Base-by-base conservation (phyloP, 2,329 filamentous ascomycete species). In the Xylaria sp. region DNA sequence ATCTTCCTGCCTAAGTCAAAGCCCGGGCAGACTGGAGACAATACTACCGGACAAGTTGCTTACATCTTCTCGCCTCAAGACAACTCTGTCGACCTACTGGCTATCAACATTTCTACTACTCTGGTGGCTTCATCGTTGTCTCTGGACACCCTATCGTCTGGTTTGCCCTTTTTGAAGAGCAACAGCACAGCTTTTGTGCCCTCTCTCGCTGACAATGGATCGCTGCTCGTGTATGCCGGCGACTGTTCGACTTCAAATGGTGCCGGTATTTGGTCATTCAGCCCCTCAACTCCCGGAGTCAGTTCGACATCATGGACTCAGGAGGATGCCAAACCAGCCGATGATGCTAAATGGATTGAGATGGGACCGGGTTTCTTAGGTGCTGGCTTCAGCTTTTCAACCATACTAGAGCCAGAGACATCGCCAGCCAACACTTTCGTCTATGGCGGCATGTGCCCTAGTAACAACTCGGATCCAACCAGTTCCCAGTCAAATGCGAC, bases 361-460 rank as follows among this genome's bases (percentile, higher is more conserved):
- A 79, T 73, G n/a, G 80, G 77, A 0, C 86, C 87, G 0, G 84
- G 82, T 63, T 87, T 87, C 71, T 81, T 89, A 1, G 86, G 86
- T 13, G 81, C 81, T 11, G 81, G 88, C 15, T 83, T 96, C 61
- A 85, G 89, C 28, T 97, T 94, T 78, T 90, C 93, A 23, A 85
- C 84, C 38, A 86, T 84, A 42, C 81, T 88, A 56, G 84, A 84
- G 44, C 88, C 86, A 0, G 78, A 81, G 33, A 81, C 86, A 67
- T 85, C 86, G 10, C 80, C 84, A 51, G 86, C 88, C 0, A 84
- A 84, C 11, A 81, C 92, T 23, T 97, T 94, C 77, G 82, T 90
- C 6, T 97, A 97, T 79, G 95, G 94, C 42, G 95, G 95, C 73
- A 97, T 97, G 93, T 98, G 95, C 75, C 90, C 91, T 7, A 77